A percentile compares a stretch with the other conserved stretches of the same genome.
These are phyloP conservation scores for Sesbania bispinosa DNA, from an alignment of 306 rosid genomes.

Conservation along the genomic window DNA sequence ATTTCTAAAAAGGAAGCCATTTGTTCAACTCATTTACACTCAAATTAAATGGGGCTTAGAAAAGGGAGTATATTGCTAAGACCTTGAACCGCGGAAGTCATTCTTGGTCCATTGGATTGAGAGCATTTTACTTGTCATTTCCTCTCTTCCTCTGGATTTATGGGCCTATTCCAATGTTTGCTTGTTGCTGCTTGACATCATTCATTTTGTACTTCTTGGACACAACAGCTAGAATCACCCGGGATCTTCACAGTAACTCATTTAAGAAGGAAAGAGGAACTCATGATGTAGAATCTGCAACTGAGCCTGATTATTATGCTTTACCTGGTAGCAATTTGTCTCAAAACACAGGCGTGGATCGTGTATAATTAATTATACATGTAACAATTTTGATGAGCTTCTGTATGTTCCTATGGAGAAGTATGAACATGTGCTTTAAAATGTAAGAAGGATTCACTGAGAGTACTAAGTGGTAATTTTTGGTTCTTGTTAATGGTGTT, in stretches of 20 bases:
- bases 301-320: slow-evolving; percentile 5
- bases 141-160: slow-evolving; percentile 81
- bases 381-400: neutral
- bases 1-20: slow-evolving; percentile 34
- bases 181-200: slow-evolving; percentile 50
- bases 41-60: slow-evolving; percentile 54
- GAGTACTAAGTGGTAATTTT: neutral
- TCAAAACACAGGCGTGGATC: neutral
- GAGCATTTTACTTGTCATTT: slow-evolving; percentile 73
- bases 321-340: neutral
- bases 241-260: slow-evolving; percentile 50
- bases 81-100: slow-evolving; percentile 63
- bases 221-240: slow-evolving; percentile 58
- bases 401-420: neutral
- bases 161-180: slow-evolving; percentile 74
- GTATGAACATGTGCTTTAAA: neutral
- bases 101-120: slow-evolving; percentile 69
- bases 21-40: slow-evolving; percentile 34
- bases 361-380: neutral
- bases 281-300: slow-evolving; percentile 37
- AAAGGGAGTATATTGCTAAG: slow-evolving; percentile 50
- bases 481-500: neutral
- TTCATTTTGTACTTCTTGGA: slow-evolving; percentile 63
- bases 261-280: slow-evolving; percentile 32
- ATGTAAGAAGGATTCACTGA: neutral